Evolutionary conservation across 371 early-diverging fungal species (phyloP), one percentile per base, ranked within the genome.

Genomic region (Syncephalastrum racemosum): DNA sequence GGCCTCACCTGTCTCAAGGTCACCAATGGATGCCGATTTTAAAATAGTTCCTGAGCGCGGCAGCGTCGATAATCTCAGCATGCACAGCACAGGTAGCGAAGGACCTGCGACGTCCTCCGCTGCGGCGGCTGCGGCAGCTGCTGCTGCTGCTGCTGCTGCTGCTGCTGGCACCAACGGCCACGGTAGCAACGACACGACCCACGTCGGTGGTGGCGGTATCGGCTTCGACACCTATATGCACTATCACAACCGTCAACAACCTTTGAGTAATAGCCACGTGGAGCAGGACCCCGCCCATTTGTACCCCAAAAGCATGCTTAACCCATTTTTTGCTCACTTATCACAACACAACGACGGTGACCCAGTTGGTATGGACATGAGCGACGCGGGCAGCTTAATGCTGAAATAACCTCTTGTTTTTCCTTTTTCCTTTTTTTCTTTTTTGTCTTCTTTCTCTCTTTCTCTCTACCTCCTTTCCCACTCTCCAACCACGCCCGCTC

Each of bases 341-440:
- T 66, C 70, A 1, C 64, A 62, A 60, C 58, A 65, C 48, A 54
- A 62, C 51, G 50, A 46, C 16, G 66, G 63, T 43, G 55, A 59
- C 15, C 16, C 44, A 5, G 31, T 47, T 10, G 59, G 56, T 22
- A 53, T 63, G 46, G 72, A 72, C 47, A 50, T 63, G 36, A 16
- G 47, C 39, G 69, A 63, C 45, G 64, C 58, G 46, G 68, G 61
- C 23, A 56, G 64, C 25, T 46, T 72, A 22, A 72, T 66, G 64
- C 56, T 68, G 40, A 72, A 72, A 42, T 71, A 62, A 64, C 43
- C 27, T 27, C 44, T 50, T 50, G 10, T 19, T 50, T 44, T 43
- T 50, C 13, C 2, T 25, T 45, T 40, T 22, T 13, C 4, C 16
- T 31, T 22, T 53, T 10, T 42, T 53, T 24, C n/a, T 55, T 55